Conservation (phyloP, 495 filamentous ascomycete species). For the Aspergillus ostianus region DNA sequence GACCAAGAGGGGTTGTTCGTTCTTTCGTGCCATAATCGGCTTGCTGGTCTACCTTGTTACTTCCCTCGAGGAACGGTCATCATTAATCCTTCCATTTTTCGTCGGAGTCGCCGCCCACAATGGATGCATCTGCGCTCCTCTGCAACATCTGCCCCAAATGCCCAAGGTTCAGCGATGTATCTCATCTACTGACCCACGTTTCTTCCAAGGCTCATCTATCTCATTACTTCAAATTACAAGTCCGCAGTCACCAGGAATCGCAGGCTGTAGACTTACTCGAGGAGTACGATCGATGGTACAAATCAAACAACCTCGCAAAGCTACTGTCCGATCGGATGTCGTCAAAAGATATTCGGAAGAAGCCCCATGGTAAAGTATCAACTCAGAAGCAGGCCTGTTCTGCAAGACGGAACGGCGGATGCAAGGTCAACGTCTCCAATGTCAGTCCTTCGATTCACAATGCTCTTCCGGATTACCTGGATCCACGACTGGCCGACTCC, state of each 20-base stretch:
- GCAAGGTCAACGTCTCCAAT: slow-evolving; percentile 2
- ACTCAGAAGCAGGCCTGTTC: slow-evolving; percentile 7
- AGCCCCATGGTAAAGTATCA: slow-evolving; percentile 20
- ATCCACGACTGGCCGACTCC: slow-evolving; percentile 34
- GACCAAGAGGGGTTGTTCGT: slow-evolving; percentile 7
- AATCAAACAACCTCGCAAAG: slow-evolving; percentile 57
- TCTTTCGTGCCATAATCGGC: slow-evolving; percentile 20
- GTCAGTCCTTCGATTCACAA: not conserved
- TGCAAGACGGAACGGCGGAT: slow-evolving; percentile 7
- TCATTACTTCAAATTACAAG: slow-evolving; percentile 67
- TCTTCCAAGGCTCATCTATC: slow-evolving; percentile 81
- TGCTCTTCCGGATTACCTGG: slow-evolving; percentile 26
- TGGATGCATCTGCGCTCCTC: slow-evolving; percentile 59
- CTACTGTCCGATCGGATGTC: slow-evolving; percentile 69
- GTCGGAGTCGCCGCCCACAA: slow-evolving; percentile 24
- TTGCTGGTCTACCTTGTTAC: slow-evolving; percentile 27
- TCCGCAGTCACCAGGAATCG: slow-evolving; percentile 58
- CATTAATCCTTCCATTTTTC: slow-evolving; percentile 8
- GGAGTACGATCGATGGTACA: slow-evolving; percentile 70
- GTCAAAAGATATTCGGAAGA: slow-evolving; percentile 66
- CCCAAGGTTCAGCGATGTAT: slow-evolving; percentile 80
- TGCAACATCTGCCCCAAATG: slow-evolving; percentile 79
- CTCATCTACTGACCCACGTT: slow-evolving; percentile 85
- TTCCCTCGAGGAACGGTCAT: slow-evolving; percentile 22
- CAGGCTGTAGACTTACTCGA: slow-evolving; percentile 49